Percentiles rank a stretch among this genome's conserved stretches.
phyloP scores from a whole-genome alignment of 441 rosid genomes.

The Corymbia calophylla region DNA sequence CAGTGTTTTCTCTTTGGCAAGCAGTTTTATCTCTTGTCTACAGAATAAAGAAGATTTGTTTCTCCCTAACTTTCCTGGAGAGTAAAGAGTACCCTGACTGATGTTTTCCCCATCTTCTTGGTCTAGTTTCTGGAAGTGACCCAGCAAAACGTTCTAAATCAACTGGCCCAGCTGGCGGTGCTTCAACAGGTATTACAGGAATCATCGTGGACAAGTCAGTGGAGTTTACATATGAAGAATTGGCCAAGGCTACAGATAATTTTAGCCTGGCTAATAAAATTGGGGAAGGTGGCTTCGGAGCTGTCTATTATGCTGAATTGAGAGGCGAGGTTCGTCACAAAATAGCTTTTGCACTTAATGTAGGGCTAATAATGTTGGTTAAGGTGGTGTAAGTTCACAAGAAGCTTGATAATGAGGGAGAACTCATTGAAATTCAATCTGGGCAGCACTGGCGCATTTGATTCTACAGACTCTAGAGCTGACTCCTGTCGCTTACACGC shows the following conservation, averaged over 20 bases:
- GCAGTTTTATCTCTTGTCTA: neutral
- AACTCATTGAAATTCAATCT: neutral
- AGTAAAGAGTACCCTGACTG: neutral
- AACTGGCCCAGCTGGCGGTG: constrained; percentile 20
- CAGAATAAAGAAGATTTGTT: neutral
- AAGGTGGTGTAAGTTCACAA: neutral
- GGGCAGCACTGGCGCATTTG: neutral
- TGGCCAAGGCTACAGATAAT: constrained; percentile 54
- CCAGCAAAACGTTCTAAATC: constrained; percentile 28
- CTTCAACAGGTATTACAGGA: constrained; percentile 41
- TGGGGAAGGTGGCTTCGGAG: constrained; percentile 91
- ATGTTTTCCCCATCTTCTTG: constrained; percentile 1
- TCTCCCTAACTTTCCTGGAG: neutral
- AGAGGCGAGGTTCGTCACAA: constrained; percentile 73
- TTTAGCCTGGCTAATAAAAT: constrained; percentile 84
- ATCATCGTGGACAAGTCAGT: constrained; percentile 74
- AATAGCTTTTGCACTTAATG: neutral
- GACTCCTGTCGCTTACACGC: neutral
- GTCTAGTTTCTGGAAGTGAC: constrained; percentile 21
- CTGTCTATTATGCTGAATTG: constrained; percentile 85
- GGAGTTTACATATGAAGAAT: constrained; percentile 63
- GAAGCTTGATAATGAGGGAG: neutral
- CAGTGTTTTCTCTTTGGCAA: neutral
- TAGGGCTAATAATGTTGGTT: neutral
- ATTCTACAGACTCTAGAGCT: neutral